Evolutionary conservation across 371 early-diverging fungal species (phyloP).

Genomic region (Lichtheimia ramosa): DNA sequence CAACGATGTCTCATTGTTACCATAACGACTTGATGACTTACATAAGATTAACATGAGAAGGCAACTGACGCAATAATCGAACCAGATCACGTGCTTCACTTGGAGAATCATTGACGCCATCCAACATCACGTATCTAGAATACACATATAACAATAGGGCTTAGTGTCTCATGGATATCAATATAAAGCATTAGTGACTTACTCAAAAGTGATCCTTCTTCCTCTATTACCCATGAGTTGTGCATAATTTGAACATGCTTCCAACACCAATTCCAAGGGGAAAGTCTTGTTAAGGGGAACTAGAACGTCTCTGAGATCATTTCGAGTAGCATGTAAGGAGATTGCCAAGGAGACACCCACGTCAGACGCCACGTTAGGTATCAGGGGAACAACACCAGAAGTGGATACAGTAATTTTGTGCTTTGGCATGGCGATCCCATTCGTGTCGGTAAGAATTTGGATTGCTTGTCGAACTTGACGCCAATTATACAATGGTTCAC

Average conservation of each 20-base stretch:
- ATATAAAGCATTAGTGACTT: constrained; percentile 8
- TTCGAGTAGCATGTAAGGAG: constrained; percentile 86
- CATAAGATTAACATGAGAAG: constrained; percentile 87
- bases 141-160: not conserved
- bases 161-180: not conserved
- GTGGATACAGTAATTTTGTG: constrained; percentile 86
- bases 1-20: not conserved
- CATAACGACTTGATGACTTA: constrained; percentile 22
- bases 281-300: constrained; percentile 89
- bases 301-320: constrained; percentile 73
- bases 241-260: constrained; percentile 70
- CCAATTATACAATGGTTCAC: constrained; percentile 17
- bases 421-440: constrained; percentile 70
- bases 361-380: constrained; percentile 73
- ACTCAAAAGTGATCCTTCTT: constrained; percentile 77
- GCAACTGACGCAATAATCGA: constrained; percentile 59
- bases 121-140: constrained; percentile 80
- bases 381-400: constrained; percentile 85
- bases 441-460: constrained; percentile 68
- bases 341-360: constrained; percentile 84
- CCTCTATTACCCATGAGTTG: constrained; percentile 42
- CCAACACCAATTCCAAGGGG: constrained; percentile 67
- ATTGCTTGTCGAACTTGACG: constrained; percentile 75
- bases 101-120: constrained; percentile 76
- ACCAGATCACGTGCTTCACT: constrained; percentile 70